These are phyloP conservation scores for Aspergillus persii DNA, from an alignment of 2,329 filamentous ascomycete genomes.

Conservation along the genomic window DNA sequence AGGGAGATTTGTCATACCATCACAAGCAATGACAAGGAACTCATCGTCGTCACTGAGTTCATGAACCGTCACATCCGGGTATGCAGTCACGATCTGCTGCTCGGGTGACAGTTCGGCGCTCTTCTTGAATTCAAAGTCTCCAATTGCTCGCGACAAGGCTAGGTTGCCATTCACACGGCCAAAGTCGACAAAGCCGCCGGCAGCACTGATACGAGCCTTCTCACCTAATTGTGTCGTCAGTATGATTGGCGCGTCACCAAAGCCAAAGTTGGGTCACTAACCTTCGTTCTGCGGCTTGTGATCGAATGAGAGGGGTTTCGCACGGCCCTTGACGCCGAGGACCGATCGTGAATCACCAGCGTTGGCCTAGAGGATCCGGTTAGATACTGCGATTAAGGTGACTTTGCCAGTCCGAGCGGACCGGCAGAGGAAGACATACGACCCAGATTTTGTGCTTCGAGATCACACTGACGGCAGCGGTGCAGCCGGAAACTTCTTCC, in stretches of 20 bases:
- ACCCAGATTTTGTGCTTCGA: slow-evolving; percentile 91
- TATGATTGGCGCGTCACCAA: not conserved
- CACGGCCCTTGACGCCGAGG: slow-evolving; percentile 91
- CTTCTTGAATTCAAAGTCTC: slow-evolving; percentile 99
- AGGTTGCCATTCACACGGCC: slow-evolving; percentile 98
- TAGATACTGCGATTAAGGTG: slow-evolving; percentile 21
- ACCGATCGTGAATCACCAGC: slow-evolving; percentile 95
- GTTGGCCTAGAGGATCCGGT: slow-evolving; percentile 67
- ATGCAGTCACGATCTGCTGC: slow-evolving; percentile 97
- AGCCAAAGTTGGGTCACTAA: slow-evolving; percentile 37
- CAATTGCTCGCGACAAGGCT: slow-evolving; percentile 92
- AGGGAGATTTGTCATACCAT: slow-evolving; percentile 59
- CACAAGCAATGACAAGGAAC: slow-evolving; percentile 88
- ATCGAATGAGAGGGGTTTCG: slow-evolving; percentile 97
- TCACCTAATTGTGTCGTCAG: slow-evolving; percentile 61
- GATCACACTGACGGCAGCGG: slow-evolving; percentile 85
- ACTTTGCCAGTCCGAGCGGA: not conserved
- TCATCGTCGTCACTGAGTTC: slow-evolving; percentile 91
- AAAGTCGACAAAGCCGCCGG: slow-evolving; percentile 97
- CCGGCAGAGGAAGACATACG: slow-evolving; percentile 58
- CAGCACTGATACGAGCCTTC: slow-evolving; percentile 92
- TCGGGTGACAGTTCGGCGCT: slow-evolving; percentile 95
- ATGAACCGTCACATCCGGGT: slow-evolving; percentile 88
- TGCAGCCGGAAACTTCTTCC: slow-evolving; percentile 97
- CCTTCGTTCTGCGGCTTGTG: slow-evolving; percentile 99